Base-by-base conservation (phyloP, 257 asterid species). In the Penstemon newberryi region DNA sequence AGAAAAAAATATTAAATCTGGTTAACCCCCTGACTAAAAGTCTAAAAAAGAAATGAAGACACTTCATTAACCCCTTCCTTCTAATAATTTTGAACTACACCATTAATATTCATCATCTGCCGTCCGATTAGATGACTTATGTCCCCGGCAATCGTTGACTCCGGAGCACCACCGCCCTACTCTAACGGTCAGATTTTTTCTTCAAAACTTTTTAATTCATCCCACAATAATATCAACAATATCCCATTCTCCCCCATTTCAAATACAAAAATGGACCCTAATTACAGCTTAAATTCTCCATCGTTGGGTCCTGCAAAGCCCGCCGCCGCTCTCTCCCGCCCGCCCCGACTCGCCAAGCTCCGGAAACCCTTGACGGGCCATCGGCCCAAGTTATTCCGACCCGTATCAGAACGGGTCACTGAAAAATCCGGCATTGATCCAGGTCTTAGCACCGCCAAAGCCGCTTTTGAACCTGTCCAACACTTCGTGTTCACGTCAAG, bases 331-430 rank as follows among this genome's bases (percentile, higher is more conserved):
- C 59, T 66, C 13, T 70, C 89, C 41, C 84, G 93, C 6, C 84
- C 88, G 61, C 82, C 96, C 52, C 85, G 99, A 52, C 58, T 88
- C 45, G 73, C 73, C 46, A 88, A 89, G 80, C 86, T 77, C 43
- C 87, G 90, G 78, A 90, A 86, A 77, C 81, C 91, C 63, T 68
- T 71, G 72, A 56, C 81, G 5, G 80, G 86, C 52, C 78, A 78
- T 45, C 82, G 83, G 9, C 78, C 84, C 61, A 85, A 80, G 77
- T 69, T 84, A 38, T 77, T 80, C 36, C 77, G 80, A 58, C 63
- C 87, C 62, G 76, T 58, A 7, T 66, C 80, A 25, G 33, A 25
- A 25, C 33, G 33, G 33, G 33, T 25, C 33, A 25, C 33, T 25
- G 33, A 25, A 25, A 25, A 25, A 25, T 25, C 33, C 2, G 1